phyloP scores from a whole-genome alignment of 495 filamentous ascomycete genomes.

The Immersiella caudata region DNA sequence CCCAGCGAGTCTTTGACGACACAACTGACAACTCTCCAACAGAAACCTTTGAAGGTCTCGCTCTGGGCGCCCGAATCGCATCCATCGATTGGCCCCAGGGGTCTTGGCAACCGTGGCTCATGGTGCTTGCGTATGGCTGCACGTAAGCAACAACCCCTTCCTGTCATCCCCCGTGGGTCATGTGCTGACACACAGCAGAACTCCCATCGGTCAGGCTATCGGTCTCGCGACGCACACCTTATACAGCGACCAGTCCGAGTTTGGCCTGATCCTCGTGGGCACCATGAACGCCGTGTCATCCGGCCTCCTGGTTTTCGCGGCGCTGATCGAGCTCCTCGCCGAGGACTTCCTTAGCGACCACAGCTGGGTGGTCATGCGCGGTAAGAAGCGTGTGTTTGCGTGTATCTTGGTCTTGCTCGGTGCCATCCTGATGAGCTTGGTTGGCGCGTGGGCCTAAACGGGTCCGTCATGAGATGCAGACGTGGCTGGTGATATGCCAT shows the following conservation, averaged over 20 bases:
- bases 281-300: conserved; percentile 88
- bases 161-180: background rate
- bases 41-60: conserved; percentile 72
- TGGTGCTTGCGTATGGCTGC: conserved; percentile 87
- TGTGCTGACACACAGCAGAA: conserved; percentile 55
- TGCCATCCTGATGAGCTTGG: conserved; percentile 80
- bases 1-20: background rate
- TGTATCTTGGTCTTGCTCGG: conserved; percentile 76
- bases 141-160: conserved; percentile 28
- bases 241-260: conserved; percentile 78
- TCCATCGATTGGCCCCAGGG: conserved; percentile 57
- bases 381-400: conserved; percentile 69
- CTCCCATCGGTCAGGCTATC: conserved; percentile 86
- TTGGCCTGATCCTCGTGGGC: conserved; percentile 84
- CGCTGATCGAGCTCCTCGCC: conserved; percentile 83
- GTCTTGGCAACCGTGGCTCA: conserved; percentile 75
- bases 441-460: conserved; percentile 80
- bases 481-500: background rate
- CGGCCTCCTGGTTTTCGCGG: conserved; percentile 84
- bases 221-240: conserved; percentile 80
- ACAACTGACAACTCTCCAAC: background rate
- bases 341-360: conserved; percentile 92
- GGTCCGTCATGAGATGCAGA: background rate
- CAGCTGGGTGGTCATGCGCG: conserved; percentile 74
- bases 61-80: conserved; percentile 73